A percentile compares a stretch with the other conserved stretches of the same genome.
These are phyloP conservation scores for Raffaelea deltoideospora DNA, from an alignment of 2,329 filamentous ascomycete species.

Conservation along the genomic window DNA sequence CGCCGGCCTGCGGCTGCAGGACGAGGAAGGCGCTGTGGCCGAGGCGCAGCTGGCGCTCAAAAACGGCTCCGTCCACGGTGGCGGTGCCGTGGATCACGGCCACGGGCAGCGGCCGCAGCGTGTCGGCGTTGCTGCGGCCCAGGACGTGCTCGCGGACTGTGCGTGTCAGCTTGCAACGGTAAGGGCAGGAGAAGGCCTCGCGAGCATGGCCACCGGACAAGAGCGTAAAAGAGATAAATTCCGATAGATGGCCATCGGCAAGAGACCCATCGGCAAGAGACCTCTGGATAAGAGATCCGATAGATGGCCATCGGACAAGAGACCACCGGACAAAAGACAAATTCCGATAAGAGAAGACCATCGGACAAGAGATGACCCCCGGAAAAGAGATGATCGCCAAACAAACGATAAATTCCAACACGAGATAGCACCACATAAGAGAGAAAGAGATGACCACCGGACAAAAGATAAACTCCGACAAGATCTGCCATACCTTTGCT, in stretches of 20 bases:
- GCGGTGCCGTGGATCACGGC: slow-evolving; percentile 15
- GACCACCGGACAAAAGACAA: too few species aligned
- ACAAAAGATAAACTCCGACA: background rate
- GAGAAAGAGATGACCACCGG: background rate
- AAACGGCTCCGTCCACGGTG: slow-evolving; percentile 12
- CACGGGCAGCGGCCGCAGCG: slow-evolving; percentile 13
- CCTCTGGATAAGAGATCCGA: too few species aligned
- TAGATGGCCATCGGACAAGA: too few species aligned
- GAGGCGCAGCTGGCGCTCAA: slow-evolving; percentile 17
- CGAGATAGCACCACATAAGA: slow-evolving; percentile 11
- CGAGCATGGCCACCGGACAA: too few species aligned
- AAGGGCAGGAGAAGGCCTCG: slow-evolving; percentile 2
- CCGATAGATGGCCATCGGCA: too few species aligned
- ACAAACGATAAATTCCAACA: too few species aligned
- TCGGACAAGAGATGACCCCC: too few species aligned
- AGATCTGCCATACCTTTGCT: slow-evolving; percentile 16
- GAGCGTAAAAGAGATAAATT: too few species aligned
- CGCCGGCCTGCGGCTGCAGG: slow-evolving; percentile 4
- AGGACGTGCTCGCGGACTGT: slow-evolving; percentile 17
- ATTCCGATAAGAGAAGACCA: too few species aligned
- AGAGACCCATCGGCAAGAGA: too few species aligned
- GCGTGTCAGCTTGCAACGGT: slow-evolving; percentile 2
- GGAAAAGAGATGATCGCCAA: too few species aligned
- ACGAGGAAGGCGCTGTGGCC: slow-evolving; percentile 16
- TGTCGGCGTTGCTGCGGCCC: slow-evolving; percentile 10